Conservation (phyloP, 2,329 filamentous ascomycete genomes). For the Arthrobotrys sinensis region DNA sequence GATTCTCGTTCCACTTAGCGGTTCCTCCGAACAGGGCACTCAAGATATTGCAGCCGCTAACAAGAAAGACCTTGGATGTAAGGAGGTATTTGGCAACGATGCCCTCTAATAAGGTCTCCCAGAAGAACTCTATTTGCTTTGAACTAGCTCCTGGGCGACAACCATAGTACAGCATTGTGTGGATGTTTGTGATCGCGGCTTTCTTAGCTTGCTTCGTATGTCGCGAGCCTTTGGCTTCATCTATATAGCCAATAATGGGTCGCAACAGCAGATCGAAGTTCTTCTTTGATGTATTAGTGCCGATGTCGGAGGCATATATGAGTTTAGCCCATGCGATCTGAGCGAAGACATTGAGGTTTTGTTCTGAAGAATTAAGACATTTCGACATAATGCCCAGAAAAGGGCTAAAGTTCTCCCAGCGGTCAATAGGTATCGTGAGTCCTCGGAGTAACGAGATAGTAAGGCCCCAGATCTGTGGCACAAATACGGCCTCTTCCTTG, state of each 20-base stretch:
- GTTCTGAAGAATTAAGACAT: constrained; percentile 86
- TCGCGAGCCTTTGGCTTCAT: constrained; percentile 73
- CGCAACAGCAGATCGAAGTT: constrained; percentile 77
- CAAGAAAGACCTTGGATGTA: constrained; percentile 71
- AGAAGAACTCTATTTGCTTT: constrained; percentile 80
- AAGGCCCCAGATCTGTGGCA: constrained; percentile 91
- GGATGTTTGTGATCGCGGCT: constrained; percentile 78
- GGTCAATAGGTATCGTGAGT: constrained; percentile 69
- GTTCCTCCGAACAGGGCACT: constrained; percentile 78
- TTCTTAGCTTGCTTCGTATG: constrained; percentile 75
- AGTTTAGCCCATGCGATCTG: constrained; percentile 90
- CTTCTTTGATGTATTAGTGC: constrained; percentile 72
- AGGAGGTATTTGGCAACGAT: constrained; percentile 75
- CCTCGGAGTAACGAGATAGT: constrained; percentile 83
- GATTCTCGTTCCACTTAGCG: constrained; percentile 81
- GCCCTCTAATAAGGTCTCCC: constrained; percentile 80
- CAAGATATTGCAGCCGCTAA: constrained; percentile 78
- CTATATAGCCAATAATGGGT: constrained; percentile 79
- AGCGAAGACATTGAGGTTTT: constrained; percentile 79
- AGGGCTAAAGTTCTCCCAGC: constrained; percentile 80
- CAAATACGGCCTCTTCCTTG: constrained; percentile 75
- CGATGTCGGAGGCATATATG: constrained; percentile 79
- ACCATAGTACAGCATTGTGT: constrained; percentile 85
- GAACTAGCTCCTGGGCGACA: constrained; percentile 79
- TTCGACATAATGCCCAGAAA: constrained; percentile 86